Base-by-base conservation (phyloP, 768 basidiomycete species). In the Harrya chromipes region DNA sequence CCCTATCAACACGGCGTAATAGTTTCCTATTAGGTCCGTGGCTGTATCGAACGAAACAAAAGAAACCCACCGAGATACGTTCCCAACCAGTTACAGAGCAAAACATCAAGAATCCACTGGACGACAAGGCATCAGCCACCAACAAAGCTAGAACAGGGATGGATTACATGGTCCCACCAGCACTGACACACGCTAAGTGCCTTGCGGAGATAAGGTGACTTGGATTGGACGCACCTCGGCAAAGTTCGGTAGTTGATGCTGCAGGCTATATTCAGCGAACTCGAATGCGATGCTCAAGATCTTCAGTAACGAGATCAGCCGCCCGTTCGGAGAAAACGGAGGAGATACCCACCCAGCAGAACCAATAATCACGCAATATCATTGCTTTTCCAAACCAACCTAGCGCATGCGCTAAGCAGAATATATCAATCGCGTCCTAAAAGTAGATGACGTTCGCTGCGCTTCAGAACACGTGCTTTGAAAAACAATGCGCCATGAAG, bases 381-480 rank as follows among this genome's bases (percentile, higher is more conserved):
- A 93, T 79, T 4, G 91, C 90, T 67, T 94, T 94, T 37, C 90
- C 90, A 64, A 90, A 93, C 90, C 90, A 94, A 6, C 90, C 90
- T 41, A 93, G 64, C 34, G 89, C 72, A 65, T 94, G 90, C 24
- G 90, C 90, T 16, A 93, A 57, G 60, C 90, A 92, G 64, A 94
- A 94, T 47, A 92, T 84, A 62, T 94, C 90, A 26, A 94, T 66
- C 4, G 90, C 87, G 60, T 85, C 79, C 87, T 91, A 55, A 33
- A 33, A 2, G 3, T 36, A 43, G 37, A 43, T 26, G 21, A 43
- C 36, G 36, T 56, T 46, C 1, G 24, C 7, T 42, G 24, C 14
- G 20, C 43, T 42, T 52, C 43, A 57, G 46, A 17, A 45, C 7
- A 17, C 10, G 21, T 3, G 14, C 6, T 27, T 21, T 26, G 47